A percentile compares a stretch with the other conserved stretches of the same genome.
phyloP scores from a whole-genome alignment of 768 basidiomycete genomes.

The Paxillus involutus region DNA sequence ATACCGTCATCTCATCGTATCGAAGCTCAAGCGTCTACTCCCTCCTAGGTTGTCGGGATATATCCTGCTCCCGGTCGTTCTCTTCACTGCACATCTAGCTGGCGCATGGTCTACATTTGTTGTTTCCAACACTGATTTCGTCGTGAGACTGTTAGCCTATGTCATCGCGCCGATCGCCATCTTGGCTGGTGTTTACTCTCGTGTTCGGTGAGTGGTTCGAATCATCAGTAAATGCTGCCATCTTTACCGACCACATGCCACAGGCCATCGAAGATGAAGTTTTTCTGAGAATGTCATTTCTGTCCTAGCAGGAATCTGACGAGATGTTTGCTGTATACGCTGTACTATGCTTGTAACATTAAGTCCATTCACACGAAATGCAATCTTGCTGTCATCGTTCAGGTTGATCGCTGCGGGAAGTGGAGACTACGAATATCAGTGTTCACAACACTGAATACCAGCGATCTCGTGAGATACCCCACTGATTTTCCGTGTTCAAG shows the following conservation, averaged over 20 bases:
- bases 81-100: slow-evolving; percentile 67
- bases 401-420: too few species aligned
- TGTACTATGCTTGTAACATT: too few species aligned
- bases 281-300: slow-evolving; percentile 33
- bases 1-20: not conserved
- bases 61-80: slow-evolving; percentile 55
- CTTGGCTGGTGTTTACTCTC: slow-evolving; percentile 41
- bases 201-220: slow-evolving; percentile 47
- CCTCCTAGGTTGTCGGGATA: slow-evolving; percentile 68
- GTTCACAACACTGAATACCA: too few species aligned
- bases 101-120: slow-evolving; percentile 72
- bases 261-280: slow-evolving; percentile 67
- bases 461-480: too few species aligned
- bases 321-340: not conserved
- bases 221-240: not conserved
- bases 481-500: too few species aligned
- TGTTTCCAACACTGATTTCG: slow-evolving; percentile 31
- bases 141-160: slow-evolving; percentile 51
- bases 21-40: slow-evolving; percentile 1
- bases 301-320: not conserved
- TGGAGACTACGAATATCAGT: too few species aligned
- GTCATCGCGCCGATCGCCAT: slow-evolving; percentile 53
- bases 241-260: not conserved
- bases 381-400: too few species aligned
- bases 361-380: too few species aligned